Conservation (phyloP, 2,329 filamentous ascomycete species). For the Epichloe sp. region DNA sequence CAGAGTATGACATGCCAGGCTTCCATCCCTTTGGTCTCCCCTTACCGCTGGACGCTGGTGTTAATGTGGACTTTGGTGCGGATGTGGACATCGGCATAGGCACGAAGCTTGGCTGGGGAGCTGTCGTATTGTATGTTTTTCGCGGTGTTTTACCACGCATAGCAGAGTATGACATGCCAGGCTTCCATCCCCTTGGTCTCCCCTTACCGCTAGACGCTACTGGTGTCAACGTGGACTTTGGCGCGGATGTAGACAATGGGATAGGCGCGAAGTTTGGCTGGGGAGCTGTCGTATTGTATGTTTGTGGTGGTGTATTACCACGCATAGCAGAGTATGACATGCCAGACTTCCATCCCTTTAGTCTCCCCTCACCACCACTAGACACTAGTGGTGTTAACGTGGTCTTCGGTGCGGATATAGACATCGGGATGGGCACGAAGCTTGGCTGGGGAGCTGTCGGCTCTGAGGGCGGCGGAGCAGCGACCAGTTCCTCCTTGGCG, state of each 20-base stretch:
- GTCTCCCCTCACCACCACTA: slow-evolving; percentile 27
- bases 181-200: slow-evolving; percentile 33
- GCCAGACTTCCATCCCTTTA: slow-evolving; percentile 29
- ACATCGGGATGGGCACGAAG: background rate
- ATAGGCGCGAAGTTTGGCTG: background rate
- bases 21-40: slow-evolving; percentile 37
- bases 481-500: background rate
- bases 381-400: background rate
- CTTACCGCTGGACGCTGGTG: slow-evolving; percentile 2
- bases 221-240: background rate
- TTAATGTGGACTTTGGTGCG: too few species aligned
- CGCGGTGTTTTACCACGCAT: slow-evolving; percentile 8
- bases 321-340: slow-evolving; percentile 17
- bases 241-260: background rate
- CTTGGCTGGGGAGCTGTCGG: background rate
- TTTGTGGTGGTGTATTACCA: slow-evolving; percentile 2
- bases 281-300: background rate
- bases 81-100: background rate
- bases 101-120: too few species aligned
- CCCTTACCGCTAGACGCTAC: slow-evolving; percentile 16
- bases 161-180: slow-evolving; percentile 17
- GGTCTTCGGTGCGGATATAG: background rate
- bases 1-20: slow-evolving; percentile 18
- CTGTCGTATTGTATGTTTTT: background rate
- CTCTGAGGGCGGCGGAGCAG: background rate